These are phyloP conservation scores for Diaporthe destruens DNA, from an alignment of 2,329 filamentous ascomycete species.

Conservation along the genomic window DNA sequence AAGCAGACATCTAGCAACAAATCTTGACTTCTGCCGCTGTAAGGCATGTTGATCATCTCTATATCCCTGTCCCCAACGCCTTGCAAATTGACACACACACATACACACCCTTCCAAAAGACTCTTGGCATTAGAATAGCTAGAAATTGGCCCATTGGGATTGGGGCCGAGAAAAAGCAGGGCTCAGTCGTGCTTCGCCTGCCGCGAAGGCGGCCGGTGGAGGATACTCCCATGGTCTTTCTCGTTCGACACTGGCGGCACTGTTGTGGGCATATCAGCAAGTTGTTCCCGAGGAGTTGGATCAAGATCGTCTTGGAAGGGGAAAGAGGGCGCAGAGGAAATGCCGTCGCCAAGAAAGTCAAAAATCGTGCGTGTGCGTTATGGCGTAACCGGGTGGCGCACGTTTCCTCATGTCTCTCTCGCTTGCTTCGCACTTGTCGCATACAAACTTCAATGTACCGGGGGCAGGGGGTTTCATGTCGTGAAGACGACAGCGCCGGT, in stretches of 20 bases:
- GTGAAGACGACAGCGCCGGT: no score
- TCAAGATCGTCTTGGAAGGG: background rate
- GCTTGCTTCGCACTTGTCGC: background rate
- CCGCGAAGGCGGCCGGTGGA: slow-evolving; percentile 30
- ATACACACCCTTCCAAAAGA: no score
- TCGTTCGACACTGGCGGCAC: slow-evolving; percentile 26
- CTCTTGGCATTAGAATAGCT: background rate
- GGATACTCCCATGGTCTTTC: slow-evolving; percentile 35
- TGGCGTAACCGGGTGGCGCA: no score
- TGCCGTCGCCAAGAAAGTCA: background rate
- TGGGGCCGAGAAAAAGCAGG: background rate
- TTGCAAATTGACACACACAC: background rate
- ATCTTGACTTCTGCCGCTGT: background rate
- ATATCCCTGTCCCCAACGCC: slow-evolving; percentile 19
- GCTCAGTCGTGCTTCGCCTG: slow-evolving; percentile 39
- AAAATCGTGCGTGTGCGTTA: background rate
- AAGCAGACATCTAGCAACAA: slow-evolving; percentile 9
- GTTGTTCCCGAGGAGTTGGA: background rate
- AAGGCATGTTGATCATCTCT: background rate
- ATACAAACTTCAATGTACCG: background rate
- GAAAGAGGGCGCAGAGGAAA: no score
- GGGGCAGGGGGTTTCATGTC: background rate
- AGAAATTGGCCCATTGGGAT: no score
- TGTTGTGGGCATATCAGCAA: slow-evolving; percentile 35
- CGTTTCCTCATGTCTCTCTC: background rate